Evolutionary conservation across 345 rosid genomes (phyloP).

Genomic region (Cardiospermum halicacabum): DNA sequence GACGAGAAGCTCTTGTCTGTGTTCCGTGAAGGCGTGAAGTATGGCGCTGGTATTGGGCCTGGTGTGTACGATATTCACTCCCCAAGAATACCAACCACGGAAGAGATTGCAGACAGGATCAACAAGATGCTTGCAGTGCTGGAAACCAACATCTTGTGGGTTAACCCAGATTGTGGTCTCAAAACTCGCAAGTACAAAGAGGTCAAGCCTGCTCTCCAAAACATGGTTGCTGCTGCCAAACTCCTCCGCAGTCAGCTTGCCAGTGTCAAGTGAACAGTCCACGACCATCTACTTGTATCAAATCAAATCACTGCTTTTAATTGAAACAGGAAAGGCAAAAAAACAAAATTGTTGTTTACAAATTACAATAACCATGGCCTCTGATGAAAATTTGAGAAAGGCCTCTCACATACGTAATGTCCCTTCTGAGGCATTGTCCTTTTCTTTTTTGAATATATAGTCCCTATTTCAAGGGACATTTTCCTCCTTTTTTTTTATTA

Average conservation of each 20-base stretch:
- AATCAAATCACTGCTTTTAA: conserved; percentile 6
- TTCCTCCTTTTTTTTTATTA: too few relatives aligned
- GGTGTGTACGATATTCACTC: conserved; percentile 98
- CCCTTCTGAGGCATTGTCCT: too few relatives aligned
- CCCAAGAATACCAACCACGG: conserved; percentile 88
- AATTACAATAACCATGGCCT: conserved; percentile 22
- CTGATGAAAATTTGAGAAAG: conserved; percentile 19
- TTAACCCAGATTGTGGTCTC: conserved; percentile 96
- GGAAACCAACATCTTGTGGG: conserved; percentile 89
- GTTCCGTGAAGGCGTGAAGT: conserved; percentile 97
- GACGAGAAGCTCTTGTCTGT: conserved; percentile 96
- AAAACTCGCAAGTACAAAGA: conserved; percentile 89
- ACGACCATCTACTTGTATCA: conserved; percentile 11
- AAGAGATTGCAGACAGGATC: conserved; percentile 87
- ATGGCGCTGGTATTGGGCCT: conserved; percentile 96
- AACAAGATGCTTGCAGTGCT: conserved; percentile 97
- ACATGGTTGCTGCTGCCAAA: conserved; percentile 94
- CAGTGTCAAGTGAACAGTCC: conserved; percentile 63
- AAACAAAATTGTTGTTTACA: not conserved
- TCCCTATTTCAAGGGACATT: too few relatives aligned
- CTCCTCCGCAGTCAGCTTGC: conserved; percentile 82
- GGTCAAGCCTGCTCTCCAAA: conserved; percentile 84
- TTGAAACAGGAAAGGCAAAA: not conserved
- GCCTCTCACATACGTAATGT: too few relatives aligned
- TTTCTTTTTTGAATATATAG: too few relatives aligned